Percentiles rank a stretch among this genome's conserved stretches.
Evolutionary conservation across 169 alveolate species (phyloP).

Genomic region (Plasmodium chabaudi): DNA sequence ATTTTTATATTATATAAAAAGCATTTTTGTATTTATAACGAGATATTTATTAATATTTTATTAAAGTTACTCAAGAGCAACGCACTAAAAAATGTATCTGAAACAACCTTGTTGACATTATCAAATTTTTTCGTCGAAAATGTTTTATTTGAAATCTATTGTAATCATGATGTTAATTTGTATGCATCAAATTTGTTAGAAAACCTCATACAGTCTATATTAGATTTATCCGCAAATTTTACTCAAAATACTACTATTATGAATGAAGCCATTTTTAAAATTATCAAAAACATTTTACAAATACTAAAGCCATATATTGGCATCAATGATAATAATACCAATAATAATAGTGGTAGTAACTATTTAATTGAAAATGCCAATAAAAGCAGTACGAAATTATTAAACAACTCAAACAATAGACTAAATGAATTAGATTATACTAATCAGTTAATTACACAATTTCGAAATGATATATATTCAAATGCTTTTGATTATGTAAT

Average conservation of each 20-base stretch:
- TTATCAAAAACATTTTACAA: slow-evolving; percentile 46
- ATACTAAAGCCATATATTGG: slow-evolving; percentile 28
- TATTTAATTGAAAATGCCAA: not conserved
- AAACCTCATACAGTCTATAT: slow-evolving; percentile 26
- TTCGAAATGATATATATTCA: slow-evolving; percentile 49
- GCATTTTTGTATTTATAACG: slow-evolving; percentile 60
- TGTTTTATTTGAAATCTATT: slow-evolving; percentile 66
- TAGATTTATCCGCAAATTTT: slow-evolving; percentile 56
- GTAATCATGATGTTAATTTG: slow-evolving; percentile 68
- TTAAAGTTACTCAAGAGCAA: slow-evolving; percentile 41
- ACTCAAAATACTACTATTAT: slow-evolving; percentile 52
- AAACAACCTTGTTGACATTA: slow-evolving; percentile 57
- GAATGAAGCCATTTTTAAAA: slow-evolving; percentile 58
- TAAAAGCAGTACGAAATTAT: not conserved
- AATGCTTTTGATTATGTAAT: slow-evolving; percentile 38
- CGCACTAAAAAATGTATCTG: slow-evolving; percentile 52
- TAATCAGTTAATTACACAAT: slow-evolving; percentile 45
- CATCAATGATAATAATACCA: not conserved
- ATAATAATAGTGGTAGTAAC: not conserved
- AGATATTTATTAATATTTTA: slow-evolving; percentile 64
- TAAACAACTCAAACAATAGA: not conserved
- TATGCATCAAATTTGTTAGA: slow-evolving; percentile 69
- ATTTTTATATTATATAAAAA: slow-evolving; percentile 71
- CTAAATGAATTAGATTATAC: slow-evolving; percentile 35
- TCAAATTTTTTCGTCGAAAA: slow-evolving; percentile 65